phyloP scores from a whole-genome alignment of 495 filamentous ascomycete species.

The Pyronema omphalodes region DNA sequence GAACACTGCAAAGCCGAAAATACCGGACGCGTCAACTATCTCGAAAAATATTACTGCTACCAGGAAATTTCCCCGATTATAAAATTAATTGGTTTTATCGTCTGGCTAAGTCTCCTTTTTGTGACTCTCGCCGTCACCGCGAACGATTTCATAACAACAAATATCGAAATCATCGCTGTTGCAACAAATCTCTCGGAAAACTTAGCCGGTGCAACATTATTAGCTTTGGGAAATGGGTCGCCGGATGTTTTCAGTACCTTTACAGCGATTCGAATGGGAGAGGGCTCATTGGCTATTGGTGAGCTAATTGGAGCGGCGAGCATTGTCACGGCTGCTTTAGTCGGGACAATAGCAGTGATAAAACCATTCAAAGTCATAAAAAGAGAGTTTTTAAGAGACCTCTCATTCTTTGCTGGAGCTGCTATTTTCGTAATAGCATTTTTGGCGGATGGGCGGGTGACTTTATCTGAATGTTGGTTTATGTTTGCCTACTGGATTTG shows the following conservation, averaged over 20 bases:
- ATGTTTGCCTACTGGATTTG: too few species aligned
- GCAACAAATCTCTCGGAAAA: too few species aligned
- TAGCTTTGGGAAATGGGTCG: conserved; percentile 96
- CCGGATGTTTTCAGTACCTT: conserved; percentile 97
- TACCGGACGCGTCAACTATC: too few species aligned
- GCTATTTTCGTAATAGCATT: conserved; percentile 75
- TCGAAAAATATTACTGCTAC: too few species aligned
- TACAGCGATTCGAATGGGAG: conserved; percentile 89
- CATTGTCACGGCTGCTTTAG: conserved; percentile 91
- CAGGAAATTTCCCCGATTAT: too few species aligned
- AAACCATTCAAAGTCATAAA: conserved; percentile 77
- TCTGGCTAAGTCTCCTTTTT: too few species aligned
- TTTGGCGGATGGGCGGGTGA: conserved; percentile 74
- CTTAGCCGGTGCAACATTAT: conserved; percentile 84
- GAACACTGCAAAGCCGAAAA: too few species aligned
- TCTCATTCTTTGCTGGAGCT: conserved; percentile 79
- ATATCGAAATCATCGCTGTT: conserved; percentile 84
- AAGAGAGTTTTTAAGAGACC: conserved; percentile 76
- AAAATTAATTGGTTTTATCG: too few species aligned
- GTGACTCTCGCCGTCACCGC: conserved; percentile 88
- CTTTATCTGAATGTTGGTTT: too few species aligned
- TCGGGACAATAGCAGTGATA: conserved; percentile 91
- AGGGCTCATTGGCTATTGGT: conserved; percentile 82
- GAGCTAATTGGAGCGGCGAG: conserved; percentile 86
- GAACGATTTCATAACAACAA: conserved; percentile 92